These are phyloP conservation scores for Dactylellina haptotyla DNA, from an alignment of 2,329 filamentous ascomycete genomes.

Conservation along the genomic window DNA sequence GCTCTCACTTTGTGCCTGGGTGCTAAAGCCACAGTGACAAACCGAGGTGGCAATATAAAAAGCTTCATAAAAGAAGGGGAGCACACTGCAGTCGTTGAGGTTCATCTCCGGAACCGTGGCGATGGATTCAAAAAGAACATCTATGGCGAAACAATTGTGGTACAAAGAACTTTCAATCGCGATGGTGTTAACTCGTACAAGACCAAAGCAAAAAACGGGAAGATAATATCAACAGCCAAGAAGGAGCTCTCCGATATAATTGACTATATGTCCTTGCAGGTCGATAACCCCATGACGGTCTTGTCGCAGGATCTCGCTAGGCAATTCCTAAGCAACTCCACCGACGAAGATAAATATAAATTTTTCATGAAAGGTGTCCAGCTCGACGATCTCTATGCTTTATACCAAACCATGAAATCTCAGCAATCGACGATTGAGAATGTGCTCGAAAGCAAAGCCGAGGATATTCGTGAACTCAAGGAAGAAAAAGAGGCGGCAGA, in stretches of 20 bases:
- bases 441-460: slow-evolving; percentile 70
- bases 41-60: slow-evolving; percentile 88
- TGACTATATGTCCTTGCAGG: slow-evolving; percentile 90
- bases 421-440: slow-evolving; percentile 76
- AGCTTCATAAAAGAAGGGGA: slow-evolving; percentile 89
- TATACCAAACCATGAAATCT: slow-evolving; percentile 86
- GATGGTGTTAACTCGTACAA: slow-evolving; percentile 83
- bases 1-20: slow-evolving; percentile 94
- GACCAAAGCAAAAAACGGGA: slow-evolving; percentile 77
- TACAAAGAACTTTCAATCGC: slow-evolving; percentile 88
- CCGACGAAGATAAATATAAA: slow-evolving; percentile 86
- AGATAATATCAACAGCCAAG: slow-evolving; percentile 82
- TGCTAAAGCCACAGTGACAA: slow-evolving; percentile 90
- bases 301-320: slow-evolving; percentile 94
- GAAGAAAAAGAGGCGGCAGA: slow-evolving; percentile 71
- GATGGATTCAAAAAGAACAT: slow-evolving; percentile 83
- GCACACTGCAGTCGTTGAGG: slow-evolving; percentile 78
- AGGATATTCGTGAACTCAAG: slow-evolving; percentile 73
- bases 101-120: slow-evolving; percentile 91
- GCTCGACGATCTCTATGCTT: slow-evolving; percentile 87
- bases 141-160: slow-evolving; percentile 84
- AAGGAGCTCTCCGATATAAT: slow-evolving; percentile 89
- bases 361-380: slow-evolving; percentile 97
- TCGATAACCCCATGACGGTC: slow-evolving; percentile 96
- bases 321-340: slow-evolving; percentile 88